Base-by-base conservation (phyloP, 2,329 filamentous ascomycete genomes). In the Thielaviopsis musarum region DNA sequence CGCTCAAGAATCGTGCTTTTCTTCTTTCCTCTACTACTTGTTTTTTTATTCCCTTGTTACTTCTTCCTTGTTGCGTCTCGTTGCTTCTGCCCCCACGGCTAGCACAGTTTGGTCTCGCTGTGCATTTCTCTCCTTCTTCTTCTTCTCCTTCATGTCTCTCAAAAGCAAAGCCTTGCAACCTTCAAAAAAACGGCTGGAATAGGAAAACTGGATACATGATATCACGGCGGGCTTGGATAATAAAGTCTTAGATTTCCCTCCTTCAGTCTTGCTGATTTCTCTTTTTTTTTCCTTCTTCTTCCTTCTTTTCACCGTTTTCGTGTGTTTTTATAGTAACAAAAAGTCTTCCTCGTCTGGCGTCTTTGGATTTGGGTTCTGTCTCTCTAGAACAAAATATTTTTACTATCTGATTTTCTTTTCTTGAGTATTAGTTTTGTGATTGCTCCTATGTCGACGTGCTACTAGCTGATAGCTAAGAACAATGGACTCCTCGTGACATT, bases 321-420 rank as follows among this genome's bases (percentile, higher is more conserved):
- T 52, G 21, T 57, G 10, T 38, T 28, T 41, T 13, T 55, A 12
- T 17, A 51, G 45, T n/a, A 17, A 19, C 45, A 49, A 48, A 49
- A 49, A 19, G 41, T 52, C 15, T 52, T 52, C 51, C 21, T 52
- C 48, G 56, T 58, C 48, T 58, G 56, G 56, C 56, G 56, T 58
- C 56, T 41, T 52, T 52, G 48, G 56, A 49, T 30, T 58, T 48
- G 56, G 30, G 30, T 12, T 34, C 7, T 34, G 30, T 52, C 51
- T 58, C 48, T 58, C 56, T 58, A 58, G 56, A 58, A 41, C 48
- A 58, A 58, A 52, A 24, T 24, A 26, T 41, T 56, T 38, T 56
- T 26, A 26, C 24, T 26, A 6, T 26, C 7, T 56, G 19, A 41
- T 56, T 45, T 45, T 56, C 19, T 21, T 19, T 38, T 54, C 26